Percentiles rank a stretch among this genome's conserved stretches.
These are phyloP conservation scores for Nicotiana benthamiana DNA, from an alignment of 257 asterid genomes.

Conservation along the genomic window DNA sequence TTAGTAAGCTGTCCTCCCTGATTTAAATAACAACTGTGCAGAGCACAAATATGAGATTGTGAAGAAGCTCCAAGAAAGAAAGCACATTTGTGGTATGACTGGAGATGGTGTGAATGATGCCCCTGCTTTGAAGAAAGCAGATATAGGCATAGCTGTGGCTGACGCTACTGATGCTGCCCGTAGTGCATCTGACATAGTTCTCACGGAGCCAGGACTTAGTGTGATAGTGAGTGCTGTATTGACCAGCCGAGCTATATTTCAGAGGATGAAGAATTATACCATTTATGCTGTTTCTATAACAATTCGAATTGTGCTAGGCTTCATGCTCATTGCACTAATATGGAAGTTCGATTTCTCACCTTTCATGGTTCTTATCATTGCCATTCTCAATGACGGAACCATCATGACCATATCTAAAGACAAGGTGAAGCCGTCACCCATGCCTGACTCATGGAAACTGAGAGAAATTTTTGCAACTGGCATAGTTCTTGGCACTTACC, in stretches of 20 bases:
- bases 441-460: slow-evolving; percentile 61
- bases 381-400: slow-evolving; percentile 56
- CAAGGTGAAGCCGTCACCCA: slow-evolving; percentile 47
- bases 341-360: slow-evolving; percentile 61
- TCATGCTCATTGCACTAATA: slow-evolving; percentile 48
- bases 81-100: slow-evolving; percentile 47
- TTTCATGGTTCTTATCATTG: slow-evolving; percentile 50
- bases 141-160: slow-evolving; percentile 49
- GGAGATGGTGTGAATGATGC: slow-evolving; percentile 55
- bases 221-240: slow-evolving; percentile 41
- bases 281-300: slow-evolving; percentile 51
- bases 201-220: slow-evolving; percentile 38
- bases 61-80: slow-evolving; percentile 37
- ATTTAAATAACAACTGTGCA: not conserved
- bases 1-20: not conserved
- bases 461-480: slow-evolving; percentile 52
- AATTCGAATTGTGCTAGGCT: slow-evolving; percentile 41
- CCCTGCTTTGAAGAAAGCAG: slow-evolving; percentile 41
- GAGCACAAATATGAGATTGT: slow-evolving; percentile 48
- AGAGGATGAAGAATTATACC: slow-evolving; percentile 49
- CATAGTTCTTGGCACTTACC: slow-evolving; percentile 45
- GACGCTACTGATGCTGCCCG: slow-evolving; percentile 52
- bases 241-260: slow-evolving; percentile 43
- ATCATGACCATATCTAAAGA: slow-evolving; percentile 61
- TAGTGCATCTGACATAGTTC: slow-evolving; percentile 40